These are phyloP conservation scores for Pelagophyceae sp. DNA, from an alignment of 352 stramenopile species.

Conservation along the genomic window DNA sequence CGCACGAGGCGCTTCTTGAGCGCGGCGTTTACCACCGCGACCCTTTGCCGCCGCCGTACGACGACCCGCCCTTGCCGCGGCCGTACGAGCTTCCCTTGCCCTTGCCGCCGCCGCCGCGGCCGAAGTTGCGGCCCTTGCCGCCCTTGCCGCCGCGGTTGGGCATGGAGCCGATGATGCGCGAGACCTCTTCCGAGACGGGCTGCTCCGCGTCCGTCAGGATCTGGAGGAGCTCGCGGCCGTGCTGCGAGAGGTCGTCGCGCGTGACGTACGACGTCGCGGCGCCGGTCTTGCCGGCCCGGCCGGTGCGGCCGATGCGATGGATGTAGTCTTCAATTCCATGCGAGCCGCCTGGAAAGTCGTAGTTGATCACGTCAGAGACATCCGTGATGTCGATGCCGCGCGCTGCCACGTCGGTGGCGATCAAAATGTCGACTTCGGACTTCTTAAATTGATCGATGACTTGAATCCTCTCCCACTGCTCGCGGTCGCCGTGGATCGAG, in stretches of 20 bases:
- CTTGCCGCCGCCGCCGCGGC: not conserved
- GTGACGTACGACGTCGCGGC: not conserved
- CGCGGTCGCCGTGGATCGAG: constrained; percentile 55
- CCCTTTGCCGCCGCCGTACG: not conserved
- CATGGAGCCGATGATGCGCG: not conserved
- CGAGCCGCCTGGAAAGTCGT: constrained; percentile 83
- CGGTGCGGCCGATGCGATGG: constrained; percentile 84
- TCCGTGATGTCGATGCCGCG: constrained; percentile 93
- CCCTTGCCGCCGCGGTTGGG: not conserved
- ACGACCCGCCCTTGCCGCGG: not conserved
- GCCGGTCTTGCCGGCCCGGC: constrained; percentile 69
- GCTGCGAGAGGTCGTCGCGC: not conserved
- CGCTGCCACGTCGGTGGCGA: constrained; percentile 91
- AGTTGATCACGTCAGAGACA: constrained; percentile 93
- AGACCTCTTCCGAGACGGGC: not conserved
- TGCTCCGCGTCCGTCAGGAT: not conserved
- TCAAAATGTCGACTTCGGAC: constrained; percentile 81
- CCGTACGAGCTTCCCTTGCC: too few species aligned
- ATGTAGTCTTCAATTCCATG: constrained; percentile 73
- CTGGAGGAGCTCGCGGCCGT: not conserved
- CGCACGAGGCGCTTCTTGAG: too few species aligned
- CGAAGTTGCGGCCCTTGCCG: not conserved
- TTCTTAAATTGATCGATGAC: constrained; percentile 90
- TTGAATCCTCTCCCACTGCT: constrained; percentile 59
- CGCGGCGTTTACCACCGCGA: too few species aligned